Conservation (phyloP, 768 basidiomycete species). For the Tulasnella sp. region DNA sequence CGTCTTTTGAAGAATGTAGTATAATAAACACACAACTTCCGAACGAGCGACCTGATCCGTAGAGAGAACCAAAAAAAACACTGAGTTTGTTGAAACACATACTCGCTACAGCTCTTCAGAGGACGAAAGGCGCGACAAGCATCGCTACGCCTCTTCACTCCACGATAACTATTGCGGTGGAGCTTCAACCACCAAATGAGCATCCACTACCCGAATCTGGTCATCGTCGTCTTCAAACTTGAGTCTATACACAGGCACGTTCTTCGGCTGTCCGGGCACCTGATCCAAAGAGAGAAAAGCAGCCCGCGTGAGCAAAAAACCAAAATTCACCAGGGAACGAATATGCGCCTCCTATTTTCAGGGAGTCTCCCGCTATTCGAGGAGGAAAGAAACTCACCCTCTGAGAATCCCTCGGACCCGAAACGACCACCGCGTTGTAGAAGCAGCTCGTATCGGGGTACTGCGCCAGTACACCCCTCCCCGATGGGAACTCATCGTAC, state of each 20-base stretch:
- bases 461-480: constrained; percentile 77
- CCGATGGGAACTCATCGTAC: constrained; percentile 66
- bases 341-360: too few species aligned
- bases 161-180: constrained; percentile 13
- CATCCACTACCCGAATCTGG: constrained; percentile 70
- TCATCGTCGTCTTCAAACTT: constrained; percentile 89
- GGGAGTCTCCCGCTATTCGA: too few species aligned
- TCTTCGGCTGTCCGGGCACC: constrained; percentile 41
- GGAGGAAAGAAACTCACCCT: too few species aligned
- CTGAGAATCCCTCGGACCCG: constrained; percentile 51
- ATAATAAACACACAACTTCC: too few species aligned
- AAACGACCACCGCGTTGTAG: constrained; percentile 78
- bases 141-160: neutral
- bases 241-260: constrained; percentile 62
- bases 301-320: too few species aligned
- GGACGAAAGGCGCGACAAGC: neutral
- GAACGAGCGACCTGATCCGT: too few species aligned
- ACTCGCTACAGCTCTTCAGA: too few species aligned
- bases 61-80: too few species aligned
- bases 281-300: neutral
- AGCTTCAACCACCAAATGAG: constrained; percentile 74
- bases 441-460: constrained; percentile 90
- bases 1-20: too few species aligned
- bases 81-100: too few species aligned
- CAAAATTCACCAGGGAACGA: too few species aligned